Base-by-base conservation (phyloP, 2,329 filamentous ascomycete genomes). In the Apiospora kogelbergensis region DNA sequence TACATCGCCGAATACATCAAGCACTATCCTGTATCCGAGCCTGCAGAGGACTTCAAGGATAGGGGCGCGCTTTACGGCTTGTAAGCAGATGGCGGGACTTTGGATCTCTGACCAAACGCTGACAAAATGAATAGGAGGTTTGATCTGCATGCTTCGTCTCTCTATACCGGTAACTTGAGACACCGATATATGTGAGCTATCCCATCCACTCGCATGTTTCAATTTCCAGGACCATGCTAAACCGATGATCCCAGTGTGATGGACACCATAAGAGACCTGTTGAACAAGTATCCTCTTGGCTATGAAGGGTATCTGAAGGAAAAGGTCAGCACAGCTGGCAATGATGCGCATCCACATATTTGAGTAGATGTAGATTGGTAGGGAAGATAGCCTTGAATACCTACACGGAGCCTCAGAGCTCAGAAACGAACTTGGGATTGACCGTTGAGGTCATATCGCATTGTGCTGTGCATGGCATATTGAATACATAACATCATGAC, bases 161-260 rank as follows among this genome's bases (percentile, higher is more conserved):
- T 46, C 44, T 46, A 46, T 4, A 0, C 44, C 7, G 44, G 20
- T n/a, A 46, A 22, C 2, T 11, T 24, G 7, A 22, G 7, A n/a
- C n/a, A 46, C n/a, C 44, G 44, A 46, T 3, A 22, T 7, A 46
- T 46, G 44, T 46, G n/a, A 45, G 44, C 6, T 9, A 45, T 46
- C n/a, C 6, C 9, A 10, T n/a, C 7, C 0, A 46, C 3, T 1
- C 5, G 1, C n/a, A 11, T 24, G 20, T 10, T 2, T 15, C 5
- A 4, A 10, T 26, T 2, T 45, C 5, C 17, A 20, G 3, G 3
- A 6, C 45, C 11, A 10, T 48, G 26, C 10, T 22, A 26, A 24
- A 48, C 22, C 15, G 4, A 26, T 24, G 3, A 15, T n/a, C n/a
- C n/a, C n/a, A 48, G 46, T 15, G 22, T 6, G 22, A 48, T 48